These are phyloP conservation scores for Borovskyia barvae DNA, from an alignment of 208 protist species.

Conservation along the genomic window DNA sequence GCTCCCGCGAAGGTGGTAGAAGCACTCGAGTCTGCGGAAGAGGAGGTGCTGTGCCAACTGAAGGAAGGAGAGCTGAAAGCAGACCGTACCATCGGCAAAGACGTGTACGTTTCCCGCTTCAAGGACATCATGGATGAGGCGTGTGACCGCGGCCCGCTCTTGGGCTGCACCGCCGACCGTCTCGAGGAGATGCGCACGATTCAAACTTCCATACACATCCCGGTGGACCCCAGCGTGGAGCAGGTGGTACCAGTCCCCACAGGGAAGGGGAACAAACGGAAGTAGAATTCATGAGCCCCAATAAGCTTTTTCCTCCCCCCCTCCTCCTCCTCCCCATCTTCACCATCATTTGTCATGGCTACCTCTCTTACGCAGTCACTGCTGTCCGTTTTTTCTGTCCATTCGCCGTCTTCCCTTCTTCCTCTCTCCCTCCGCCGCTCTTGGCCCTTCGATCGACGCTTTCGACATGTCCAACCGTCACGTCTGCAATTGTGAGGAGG, in stretches of 20 bases:
- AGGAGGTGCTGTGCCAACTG: neutral
- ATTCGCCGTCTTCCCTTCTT: too few relatives aligned
- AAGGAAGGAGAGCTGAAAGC: constrained; percentile 4
- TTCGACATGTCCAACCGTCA: neutral
- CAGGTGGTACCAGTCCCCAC: constrained; percentile 30
- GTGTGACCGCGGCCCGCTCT: constrained; percentile 58
- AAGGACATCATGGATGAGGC: constrained; percentile 40
- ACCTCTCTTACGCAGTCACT: too few relatives aligned
- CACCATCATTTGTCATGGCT: too few relatives aligned
- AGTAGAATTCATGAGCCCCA: too few relatives aligned
- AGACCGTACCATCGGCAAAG: neutral
- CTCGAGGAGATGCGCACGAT: constrained; percentile 44
- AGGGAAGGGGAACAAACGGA: constrained; percentile 18
- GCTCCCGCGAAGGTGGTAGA: neutral
- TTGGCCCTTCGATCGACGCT: too few relatives aligned
- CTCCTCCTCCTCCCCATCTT: too few relatives aligned
- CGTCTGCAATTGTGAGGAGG: too few relatives aligned
- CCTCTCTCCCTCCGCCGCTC: too few relatives aligned
- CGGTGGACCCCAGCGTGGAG: constrained; percentile 57
- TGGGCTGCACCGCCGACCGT: constrained; percentile 36
- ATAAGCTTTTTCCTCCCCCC: too few relatives aligned
- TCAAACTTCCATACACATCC: constrained; percentile 47
- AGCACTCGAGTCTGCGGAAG: constrained; percentile 5
- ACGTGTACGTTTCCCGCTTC: constrained; percentile 12
- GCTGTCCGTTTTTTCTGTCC: too few relatives aligned